Conservation (phyloP, 169 alveolate species). For the Miamiensis avidus region DNA sequence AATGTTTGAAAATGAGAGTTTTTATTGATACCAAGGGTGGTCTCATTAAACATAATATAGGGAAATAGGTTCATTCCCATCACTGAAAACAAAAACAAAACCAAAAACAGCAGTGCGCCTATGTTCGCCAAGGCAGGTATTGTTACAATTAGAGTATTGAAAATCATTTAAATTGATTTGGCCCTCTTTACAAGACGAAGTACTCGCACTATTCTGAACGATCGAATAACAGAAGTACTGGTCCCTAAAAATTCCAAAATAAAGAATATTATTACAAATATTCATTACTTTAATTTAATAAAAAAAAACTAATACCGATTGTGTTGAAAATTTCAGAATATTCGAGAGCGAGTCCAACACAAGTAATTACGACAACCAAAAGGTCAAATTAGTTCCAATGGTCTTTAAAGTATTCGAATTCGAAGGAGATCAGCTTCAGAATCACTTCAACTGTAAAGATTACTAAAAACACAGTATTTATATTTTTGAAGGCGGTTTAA, state of each 20-base stretch:
- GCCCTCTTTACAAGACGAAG: conserved; percentile 51
- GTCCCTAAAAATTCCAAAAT: background rate
- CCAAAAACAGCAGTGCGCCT: conserved; percentile 49
- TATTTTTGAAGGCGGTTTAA: conserved; percentile 7
- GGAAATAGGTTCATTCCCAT: conserved; percentile 58
- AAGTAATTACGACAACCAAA: conserved; percentile 40
- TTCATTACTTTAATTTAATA: background rate
- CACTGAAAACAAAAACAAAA: conserved; percentile 50
- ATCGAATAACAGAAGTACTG: conserved; percentile 35
- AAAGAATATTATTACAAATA: background rate
- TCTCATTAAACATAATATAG: conserved; percentile 13
- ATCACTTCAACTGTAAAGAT: conserved; percentile 47
- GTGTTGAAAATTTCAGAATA: conserved; percentile 11
- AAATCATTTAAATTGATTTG: conserved; percentile 33
- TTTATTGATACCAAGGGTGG: background rate
- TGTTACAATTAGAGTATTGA: conserved; percentile 44
- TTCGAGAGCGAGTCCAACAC: conserved; percentile 31
- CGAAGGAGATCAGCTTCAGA: conserved; percentile 40
- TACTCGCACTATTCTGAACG: conserved; percentile 57
- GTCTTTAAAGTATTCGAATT: conserved; percentile 36
- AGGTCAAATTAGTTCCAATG: conserved; percentile 25
- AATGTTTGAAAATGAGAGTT: conserved; percentile 18
- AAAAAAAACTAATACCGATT: conserved; percentile 8
- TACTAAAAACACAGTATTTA: conserved; percentile 43
- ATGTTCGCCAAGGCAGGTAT: conserved; percentile 62